Conservation (phyloP, 2,329 filamentous ascomycete species). For the Phoma sp. region DNA sequence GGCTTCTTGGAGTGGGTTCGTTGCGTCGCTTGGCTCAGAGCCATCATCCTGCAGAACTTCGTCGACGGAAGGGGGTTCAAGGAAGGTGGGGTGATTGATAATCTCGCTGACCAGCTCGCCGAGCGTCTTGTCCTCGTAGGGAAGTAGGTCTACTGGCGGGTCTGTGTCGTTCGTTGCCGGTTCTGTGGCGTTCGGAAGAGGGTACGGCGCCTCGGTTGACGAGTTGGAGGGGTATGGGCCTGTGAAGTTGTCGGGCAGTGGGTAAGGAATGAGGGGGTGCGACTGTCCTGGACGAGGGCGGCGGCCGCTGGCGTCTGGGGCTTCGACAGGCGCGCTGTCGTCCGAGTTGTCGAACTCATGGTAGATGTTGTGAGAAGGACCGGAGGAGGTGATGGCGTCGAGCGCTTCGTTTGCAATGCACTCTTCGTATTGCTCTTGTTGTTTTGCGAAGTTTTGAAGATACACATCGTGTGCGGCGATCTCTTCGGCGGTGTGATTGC, state of each 20-base stretch:
- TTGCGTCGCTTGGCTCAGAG: not conserved
- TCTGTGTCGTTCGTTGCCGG: not conserved
- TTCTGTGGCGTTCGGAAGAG: not conserved
- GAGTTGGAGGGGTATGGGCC: not conserved
- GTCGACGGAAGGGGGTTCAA: not conserved
- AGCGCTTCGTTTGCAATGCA: not conserved
- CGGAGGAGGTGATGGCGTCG: not conserved
- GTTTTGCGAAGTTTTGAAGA: constrained; percentile 1
- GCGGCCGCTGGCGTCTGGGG: constrained; percentile 3
- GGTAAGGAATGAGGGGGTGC: constrained; percentile 8
- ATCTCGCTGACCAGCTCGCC: constrained; percentile 10
- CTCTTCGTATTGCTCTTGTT: not conserved
- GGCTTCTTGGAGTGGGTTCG: constrained; percentile 9
- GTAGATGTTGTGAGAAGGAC: not conserved
- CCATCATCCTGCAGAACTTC: not conserved
- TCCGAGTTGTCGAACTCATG: not conserved
- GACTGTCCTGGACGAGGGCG: constrained; percentile 3
- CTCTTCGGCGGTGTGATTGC: constrained; percentile 8
- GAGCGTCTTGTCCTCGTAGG: constrained; percentile 12
- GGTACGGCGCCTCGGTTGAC: not conserved
- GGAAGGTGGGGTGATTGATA: not conserved
- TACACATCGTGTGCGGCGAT: constrained; percentile 7
- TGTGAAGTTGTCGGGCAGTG: not conserved
- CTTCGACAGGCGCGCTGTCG: not conserved
- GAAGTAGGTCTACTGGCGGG: not conserved